Evolutionary conservation across 1,284 basidiomycete genomes (phyloP), one percentile per base, ranked within the genome.

Genomic region (Vanrija pseudolonga): DNA sequence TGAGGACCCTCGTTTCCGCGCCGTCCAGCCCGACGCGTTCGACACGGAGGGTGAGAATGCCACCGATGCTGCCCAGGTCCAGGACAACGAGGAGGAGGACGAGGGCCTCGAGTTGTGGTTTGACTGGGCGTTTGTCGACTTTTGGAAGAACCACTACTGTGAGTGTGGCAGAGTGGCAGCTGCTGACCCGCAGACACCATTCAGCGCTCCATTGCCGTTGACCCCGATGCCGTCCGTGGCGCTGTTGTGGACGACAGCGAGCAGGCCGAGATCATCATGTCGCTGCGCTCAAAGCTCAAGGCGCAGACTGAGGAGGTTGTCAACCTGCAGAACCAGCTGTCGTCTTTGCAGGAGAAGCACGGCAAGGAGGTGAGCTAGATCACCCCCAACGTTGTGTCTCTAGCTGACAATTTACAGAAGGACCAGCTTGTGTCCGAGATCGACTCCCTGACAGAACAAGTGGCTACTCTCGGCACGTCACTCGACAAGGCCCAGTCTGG

Each of bases 51-150:
- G 60, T 23, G 64, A 60, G 14, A 55, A 56, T 12, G 55, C 40
- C 11, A 45, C 51, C 6, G 67, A 52, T 6, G 67, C 65, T 4
- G 68, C 68, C 14, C 63, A 66, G 18, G 66, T 67, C 19, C 64
- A 67, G 39, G 72, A 72, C n/a, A 67, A 68, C 18, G 64, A 66
- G 32, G 73, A 73, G 24, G 76, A 82, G 48, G 74, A 77, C 52
- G 83, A 83, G 59, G 88, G 89, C 62, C 84, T 84, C n/a, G 94
- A 94, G 71, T 80, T 97, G 32, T 98, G 94, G 95, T 90, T 98
- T 70, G 93, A 98, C 71, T 98, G 93, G 91, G 83, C 86, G 2
- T 98, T 98, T 76, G 86, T 97, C n/a, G 95, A 98, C 74, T 98
- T 98, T 72, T 94, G 92, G 88, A 97, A 98, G 77, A 91, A 90